Evolutionary conservation across 495 filamentous ascomycete species (phyloP), one percentile per base, ranked within the genome.

Genomic region (Hapsidospora chrysogenum): DNA sequence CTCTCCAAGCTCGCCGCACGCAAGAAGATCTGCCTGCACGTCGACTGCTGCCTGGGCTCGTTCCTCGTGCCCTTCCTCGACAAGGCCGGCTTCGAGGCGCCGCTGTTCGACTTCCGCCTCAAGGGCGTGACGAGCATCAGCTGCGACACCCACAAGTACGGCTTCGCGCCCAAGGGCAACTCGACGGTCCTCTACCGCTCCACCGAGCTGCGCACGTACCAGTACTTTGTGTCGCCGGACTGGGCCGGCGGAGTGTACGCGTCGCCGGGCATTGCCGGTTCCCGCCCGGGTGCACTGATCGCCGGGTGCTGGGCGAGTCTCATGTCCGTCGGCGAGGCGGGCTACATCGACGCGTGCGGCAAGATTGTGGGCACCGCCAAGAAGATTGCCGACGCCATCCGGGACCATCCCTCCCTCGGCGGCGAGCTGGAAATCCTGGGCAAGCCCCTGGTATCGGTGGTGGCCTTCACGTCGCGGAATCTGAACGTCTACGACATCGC

Each of bases 71-170:
- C 92, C 9, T 84, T 87, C 60, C 80, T 99, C 36, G 74, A 80
- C 43, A 79, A 79, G 46, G 86, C 89, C 15, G 92, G 89, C 23
- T 95, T 93, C 56, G 79, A 84, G 34, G 68, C 78, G 17, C 71
- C 75, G 41, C 77, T 72, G 11, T 96, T 95, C 51, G 92, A 99
- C 57, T 99, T 99, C 73, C 74, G 77, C 22, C 72, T 89, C 38
- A 80, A 79, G 37, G 89, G 89, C 49, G 92, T 99, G 36, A 95
- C 92, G 4, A 81, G 74, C 50, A 95, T 99, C 54, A 79, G 72
- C 45, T 92, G 87, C 49, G 89, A 99, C 52, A 99, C 89, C 19
- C 89, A 97, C 62, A 97, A 97, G 55, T 97, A 99, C 53, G 89
- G 89, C 17, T 99, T 99, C 56, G 92, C 89, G 0, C 89, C 89